Evolutionary conservation across 2,329 filamentous ascomycete genomes (phyloP).

Genomic region (Pseudogymnoascus sp.): DNA sequence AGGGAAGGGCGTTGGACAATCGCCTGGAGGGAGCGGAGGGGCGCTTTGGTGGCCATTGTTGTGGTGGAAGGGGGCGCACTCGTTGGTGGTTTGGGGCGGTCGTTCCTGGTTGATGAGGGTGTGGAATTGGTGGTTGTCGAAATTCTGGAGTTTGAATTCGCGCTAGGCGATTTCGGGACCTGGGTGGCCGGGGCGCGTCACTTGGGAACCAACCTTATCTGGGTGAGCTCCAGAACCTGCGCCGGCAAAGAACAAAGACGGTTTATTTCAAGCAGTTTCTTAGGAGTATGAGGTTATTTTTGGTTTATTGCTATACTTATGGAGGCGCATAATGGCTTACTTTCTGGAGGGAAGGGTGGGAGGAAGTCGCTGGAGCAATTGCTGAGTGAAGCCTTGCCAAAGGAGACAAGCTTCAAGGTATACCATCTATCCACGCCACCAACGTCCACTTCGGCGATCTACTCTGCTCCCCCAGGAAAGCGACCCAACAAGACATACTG

Average conservation of each 20-base stretch:
- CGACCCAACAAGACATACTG: constrained; percentile 71
- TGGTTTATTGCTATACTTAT: constrained; percentile 20
- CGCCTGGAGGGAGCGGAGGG: constrained; percentile 32
- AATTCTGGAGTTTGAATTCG: constrained; percentile 8
- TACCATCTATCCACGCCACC: constrained; percentile 86
- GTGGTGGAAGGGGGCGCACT: constrained; percentile 1
- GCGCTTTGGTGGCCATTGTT: constrained; percentile 40
- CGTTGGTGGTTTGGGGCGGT: neutral
- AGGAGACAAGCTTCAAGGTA: constrained; percentile 52
- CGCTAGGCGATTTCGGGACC: constrained; percentile 6
- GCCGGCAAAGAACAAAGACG: neutral
- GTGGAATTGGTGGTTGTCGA: constrained; percentile 6
- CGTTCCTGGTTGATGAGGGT: neutral
- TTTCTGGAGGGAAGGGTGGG: constrained; percentile 18
- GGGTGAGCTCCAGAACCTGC: neutral
- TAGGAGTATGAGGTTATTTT: constrained; percentile 8
- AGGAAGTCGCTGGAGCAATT: constrained; percentile 22
- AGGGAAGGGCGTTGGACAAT: constrained; percentile 22
- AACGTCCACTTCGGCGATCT: constrained; percentile 64
- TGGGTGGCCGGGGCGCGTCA: neutral
- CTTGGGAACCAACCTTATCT: neutral
- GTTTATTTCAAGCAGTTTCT: neutral
- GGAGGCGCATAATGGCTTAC: constrained; percentile 21
- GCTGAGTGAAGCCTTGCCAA: constrained; percentile 38
- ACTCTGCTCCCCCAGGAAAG: constrained; percentile 63